Evolutionary conservation across 1,284 basidiomycete genomes (phyloP).

Genomic region (Puccinia novopanici): DNA sequence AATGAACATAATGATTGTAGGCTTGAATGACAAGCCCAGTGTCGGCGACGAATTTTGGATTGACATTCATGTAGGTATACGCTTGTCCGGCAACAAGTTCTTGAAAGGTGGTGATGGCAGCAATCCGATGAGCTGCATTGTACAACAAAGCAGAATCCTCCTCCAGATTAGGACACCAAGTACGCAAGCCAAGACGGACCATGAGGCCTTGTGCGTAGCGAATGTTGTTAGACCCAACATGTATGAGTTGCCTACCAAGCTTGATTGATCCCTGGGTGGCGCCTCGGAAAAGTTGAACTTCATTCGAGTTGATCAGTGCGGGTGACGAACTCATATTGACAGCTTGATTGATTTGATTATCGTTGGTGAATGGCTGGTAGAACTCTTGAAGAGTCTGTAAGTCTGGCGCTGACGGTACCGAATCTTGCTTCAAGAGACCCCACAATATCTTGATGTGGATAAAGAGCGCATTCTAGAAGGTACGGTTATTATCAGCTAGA

Average conservation of each 20-base stretch:
- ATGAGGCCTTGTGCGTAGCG: slow-evolving; percentile 20
- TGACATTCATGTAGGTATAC: slow-evolving; percentile 18
- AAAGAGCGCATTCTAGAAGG: slow-evolving; percentile 23
- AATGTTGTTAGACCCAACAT: slow-evolving; percentile 11
- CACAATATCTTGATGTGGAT: slow-evolving; percentile 38
- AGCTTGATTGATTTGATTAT: slow-evolving; percentile 15
- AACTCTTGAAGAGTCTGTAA: slow-evolving; percentile 16
- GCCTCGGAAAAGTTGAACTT: background rate
- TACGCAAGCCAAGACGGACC: background rate
- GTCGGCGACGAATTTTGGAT: background rate
- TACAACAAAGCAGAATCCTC: slow-evolving; percentile 18
- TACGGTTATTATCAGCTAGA: background rate
- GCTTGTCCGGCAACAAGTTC: background rate
- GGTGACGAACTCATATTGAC: background rate
- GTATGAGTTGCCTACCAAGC: background rate
- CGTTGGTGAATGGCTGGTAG: slow-evolving; percentile 5
- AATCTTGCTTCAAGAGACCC: slow-evolving; percentile 26
- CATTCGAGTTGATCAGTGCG: background rate
- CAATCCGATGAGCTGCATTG: slow-evolving; percentile 15
- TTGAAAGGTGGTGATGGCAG: slow-evolving; percentile 8
- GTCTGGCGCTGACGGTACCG: slow-evolving; percentile 1
- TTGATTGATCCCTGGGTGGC: background rate
- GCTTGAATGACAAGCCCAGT: slow-evolving; percentile 8
- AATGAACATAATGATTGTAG: slow-evolving; percentile 32
- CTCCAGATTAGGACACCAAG: slow-evolving; percentile 27